These are phyloP conservation scores for Lepidopterella palustris DNA, from an alignment of 495 filamentous ascomycete genomes.

Conservation along the genomic window DNA sequence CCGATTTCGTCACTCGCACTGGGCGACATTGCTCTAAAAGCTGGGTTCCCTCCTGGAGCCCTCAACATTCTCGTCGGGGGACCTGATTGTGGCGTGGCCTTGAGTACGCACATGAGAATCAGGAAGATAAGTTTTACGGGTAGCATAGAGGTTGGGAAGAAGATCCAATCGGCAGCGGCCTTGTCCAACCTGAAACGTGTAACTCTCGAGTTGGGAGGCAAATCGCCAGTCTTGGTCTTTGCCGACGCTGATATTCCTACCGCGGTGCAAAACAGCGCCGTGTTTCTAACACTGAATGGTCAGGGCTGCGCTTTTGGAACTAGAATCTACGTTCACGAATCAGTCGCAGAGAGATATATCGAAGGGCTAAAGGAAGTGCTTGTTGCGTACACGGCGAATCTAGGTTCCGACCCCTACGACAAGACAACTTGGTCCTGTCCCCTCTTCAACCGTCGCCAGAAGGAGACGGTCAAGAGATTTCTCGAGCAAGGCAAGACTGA, in stretches of 20 bases:
- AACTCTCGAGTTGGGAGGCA: neutral
- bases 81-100: neutral
- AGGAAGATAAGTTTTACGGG: conserved; percentile 1
- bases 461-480: neutral
- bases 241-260: neutral
- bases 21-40: neutral
- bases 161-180: neutral
- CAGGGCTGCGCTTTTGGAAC: conserved; percentile 50
- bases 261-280: neutral
- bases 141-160: neutral
- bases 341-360: conserved; percentile 32
- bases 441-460: neutral
- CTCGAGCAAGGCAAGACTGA: neutral
- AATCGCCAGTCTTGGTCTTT: neutral
- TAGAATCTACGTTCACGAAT: conserved; percentile 49
- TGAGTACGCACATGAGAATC: neutral
- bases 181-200: neutral
- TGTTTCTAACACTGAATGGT: conserved; percentile 25
- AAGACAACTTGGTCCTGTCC: neutral
- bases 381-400: neutral
- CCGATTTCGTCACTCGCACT: neutral
- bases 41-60: neutral
- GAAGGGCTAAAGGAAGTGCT: neutral
- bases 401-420: neutral
- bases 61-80: neutral